Evolutionary conservation across 2,329 filamentous ascomycete genomes (phyloP).

Genomic region (Dryadomyces sulphureus): DNA sequence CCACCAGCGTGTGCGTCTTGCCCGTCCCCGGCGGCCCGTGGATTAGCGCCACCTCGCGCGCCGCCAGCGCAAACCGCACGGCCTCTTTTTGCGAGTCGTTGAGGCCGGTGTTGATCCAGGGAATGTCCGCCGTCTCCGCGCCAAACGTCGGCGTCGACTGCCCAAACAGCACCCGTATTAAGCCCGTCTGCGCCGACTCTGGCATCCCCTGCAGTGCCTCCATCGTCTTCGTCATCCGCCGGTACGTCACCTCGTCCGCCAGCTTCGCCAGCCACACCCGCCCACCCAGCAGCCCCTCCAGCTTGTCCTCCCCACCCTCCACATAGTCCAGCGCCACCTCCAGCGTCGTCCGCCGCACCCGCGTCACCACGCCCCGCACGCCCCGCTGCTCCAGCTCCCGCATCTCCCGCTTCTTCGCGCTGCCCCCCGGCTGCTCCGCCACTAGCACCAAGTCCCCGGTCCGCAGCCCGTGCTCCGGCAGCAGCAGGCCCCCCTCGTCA

Average conservation of each 20-base stretch:
- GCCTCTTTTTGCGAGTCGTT: conserved; percentile 56
- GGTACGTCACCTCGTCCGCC: conserved; percentile 53
- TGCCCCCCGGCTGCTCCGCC: conserved; percentile 58
- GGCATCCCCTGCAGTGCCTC: conserved; percentile 41
- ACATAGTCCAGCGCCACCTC: conserved; percentile 51
- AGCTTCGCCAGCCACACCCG: conserved; percentile 52
- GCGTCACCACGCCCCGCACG: conserved; percentile 54
- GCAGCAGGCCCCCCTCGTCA: conserved; percentile 22
- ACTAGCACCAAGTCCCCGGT: conserved; percentile 67
- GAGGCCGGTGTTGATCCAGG: conserved; percentile 46
- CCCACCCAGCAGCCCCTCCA: conserved; percentile 18
- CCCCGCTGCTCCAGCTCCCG: conserved; percentile 55
- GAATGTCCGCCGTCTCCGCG: conserved; percentile 28
- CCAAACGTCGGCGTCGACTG: conserved; percentile 28
- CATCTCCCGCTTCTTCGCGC: conserved; percentile 58
- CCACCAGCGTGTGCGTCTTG: conserved; percentile 92
- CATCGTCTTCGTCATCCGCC: conserved; percentile 50
- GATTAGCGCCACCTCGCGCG: conserved; percentile 72
- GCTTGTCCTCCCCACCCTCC: conserved; percentile 45
- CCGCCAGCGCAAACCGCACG: conserved; percentile 69
- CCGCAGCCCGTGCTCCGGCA: conserved; percentile 63
- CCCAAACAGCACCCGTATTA: conserved; percentile 49
- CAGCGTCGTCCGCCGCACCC: conserved; percentile 41
- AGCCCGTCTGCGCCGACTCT: conserved; percentile 41
- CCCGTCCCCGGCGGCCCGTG: conserved; percentile 94